These are phyloP conservation scores for Colletotrichum sp. DNA, from an alignment of 2,329 filamentous ascomycete species.

Conservation along the genomic window DNA sequence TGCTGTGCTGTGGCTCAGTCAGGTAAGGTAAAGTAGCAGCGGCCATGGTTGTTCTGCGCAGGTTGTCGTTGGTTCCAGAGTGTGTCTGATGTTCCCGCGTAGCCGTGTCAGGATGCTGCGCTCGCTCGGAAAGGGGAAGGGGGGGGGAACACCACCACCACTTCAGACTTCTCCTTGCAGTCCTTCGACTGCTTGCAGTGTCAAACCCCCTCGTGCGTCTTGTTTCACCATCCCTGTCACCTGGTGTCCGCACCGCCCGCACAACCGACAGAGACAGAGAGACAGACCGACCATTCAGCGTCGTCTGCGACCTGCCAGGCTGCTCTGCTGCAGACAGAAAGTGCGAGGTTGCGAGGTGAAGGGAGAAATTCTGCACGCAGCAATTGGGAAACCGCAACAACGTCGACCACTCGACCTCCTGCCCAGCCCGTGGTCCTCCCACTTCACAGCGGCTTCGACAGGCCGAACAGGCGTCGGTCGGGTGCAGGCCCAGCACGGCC, in stretches of 20 bases:
- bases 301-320: not conserved
- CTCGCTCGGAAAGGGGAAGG: not conserved
- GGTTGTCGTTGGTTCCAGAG: conserved; percentile 18
- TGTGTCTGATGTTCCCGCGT: conserved; percentile 20
- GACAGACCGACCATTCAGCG: not conserved
- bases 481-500: not conserved
- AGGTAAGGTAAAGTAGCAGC: not conserved
- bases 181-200: not conserved
- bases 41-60: not conserved
- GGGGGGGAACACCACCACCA: not conserved
- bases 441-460: not conserved
- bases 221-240: conserved; percentile 13
- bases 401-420: not conserved
- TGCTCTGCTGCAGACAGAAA: not conserved
- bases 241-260: not conserved
- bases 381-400: not conserved
- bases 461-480: not conserved
- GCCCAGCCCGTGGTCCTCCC: not conserved
- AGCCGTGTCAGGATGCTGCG: conserved; percentile 13
- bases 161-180: not conserved
- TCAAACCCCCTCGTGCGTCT: not conserved
- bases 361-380: not conserved
- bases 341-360: not conserved
- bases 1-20: not conserved
- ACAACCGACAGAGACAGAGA: not conserved